Conservation (phyloP, 306 rosid genomes). For the Mucuna pruriens region DNA sequence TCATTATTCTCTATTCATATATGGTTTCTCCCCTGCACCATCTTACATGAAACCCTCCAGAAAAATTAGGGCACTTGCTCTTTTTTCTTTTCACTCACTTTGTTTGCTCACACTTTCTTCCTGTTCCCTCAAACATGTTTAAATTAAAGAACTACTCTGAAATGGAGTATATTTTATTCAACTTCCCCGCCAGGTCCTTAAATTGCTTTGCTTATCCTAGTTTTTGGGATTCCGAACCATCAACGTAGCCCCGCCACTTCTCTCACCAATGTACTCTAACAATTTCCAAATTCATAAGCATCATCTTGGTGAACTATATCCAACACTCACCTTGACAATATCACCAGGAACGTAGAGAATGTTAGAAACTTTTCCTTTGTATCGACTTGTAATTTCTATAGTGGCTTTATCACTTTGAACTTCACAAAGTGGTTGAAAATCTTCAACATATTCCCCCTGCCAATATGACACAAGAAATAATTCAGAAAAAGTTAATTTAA, state of each 20-base stretch:
- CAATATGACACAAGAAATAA: constrained; percentile 27
- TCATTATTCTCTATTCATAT: not conserved
- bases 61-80: not conserved
- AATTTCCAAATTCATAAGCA: not conserved
- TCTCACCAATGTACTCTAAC: constrained; percentile 2
- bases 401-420: constrained; percentile 99
- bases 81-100: not conserved
- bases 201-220: not conserved
- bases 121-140: constrained; percentile 12
- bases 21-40: not conserved
- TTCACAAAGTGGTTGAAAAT: constrained; percentile 92
- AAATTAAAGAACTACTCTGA: not conserved
- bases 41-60: not conserved
- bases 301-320: not conserved
- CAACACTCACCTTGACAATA: constrained; percentile 77
- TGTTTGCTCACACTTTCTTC: not conserved
- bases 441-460: constrained; percentile 89
- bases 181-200: not conserved
- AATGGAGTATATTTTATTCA: not conserved
- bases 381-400: constrained; percentile 95
- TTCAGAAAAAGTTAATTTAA: not conserved
- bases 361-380: constrained; percentile 75
- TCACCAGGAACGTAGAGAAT: constrained; percentile 77
- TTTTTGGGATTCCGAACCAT: not conserved
- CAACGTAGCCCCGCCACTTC: not conserved